Evolutionary conservation across 495 filamentous ascomycete genomes (phyloP).

Genomic region (Tuber umbilicatum): DNA sequence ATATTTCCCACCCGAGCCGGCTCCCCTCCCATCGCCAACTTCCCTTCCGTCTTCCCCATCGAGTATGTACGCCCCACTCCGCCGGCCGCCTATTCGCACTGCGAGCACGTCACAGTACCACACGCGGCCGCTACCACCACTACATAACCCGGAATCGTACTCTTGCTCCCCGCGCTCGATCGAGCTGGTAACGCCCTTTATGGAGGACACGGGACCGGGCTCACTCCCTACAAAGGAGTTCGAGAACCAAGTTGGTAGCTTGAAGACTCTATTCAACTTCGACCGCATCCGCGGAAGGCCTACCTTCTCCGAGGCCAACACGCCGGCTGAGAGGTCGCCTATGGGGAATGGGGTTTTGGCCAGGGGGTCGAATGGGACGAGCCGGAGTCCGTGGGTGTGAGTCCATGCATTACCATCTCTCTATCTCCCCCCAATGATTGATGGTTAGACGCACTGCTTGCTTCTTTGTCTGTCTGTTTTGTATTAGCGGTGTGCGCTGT

Average conservation of each 20-base stretch:
- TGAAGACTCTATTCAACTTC: constrained; percentile 43
- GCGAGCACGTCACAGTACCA: constrained; percentile 13
- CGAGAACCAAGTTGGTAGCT: constrained; percentile 23
- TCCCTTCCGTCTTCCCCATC: constrained; percentile 14
- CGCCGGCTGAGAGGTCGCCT: neutral
- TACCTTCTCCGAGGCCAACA: constrained; percentile 5
- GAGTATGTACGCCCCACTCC: neutral
- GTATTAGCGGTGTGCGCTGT: neutral
- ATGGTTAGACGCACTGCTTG: neutral
- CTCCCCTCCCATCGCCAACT: constrained; percentile 19
- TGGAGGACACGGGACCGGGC: constrained; percentile 21
- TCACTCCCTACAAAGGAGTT: constrained; percentile 25
- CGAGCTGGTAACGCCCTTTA: constrained; percentile 41
- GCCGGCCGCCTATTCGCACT: constrained; percentile 5
- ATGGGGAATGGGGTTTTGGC: neutral
- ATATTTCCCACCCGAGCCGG: constrained; percentile 27
- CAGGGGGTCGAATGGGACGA: neutral
- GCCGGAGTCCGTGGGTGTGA: neutral
- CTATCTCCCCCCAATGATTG: neutral
- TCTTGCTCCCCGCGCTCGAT: constrained; percentile 42
- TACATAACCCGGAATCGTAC: constrained; percentile 37
- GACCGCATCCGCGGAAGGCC: constrained; percentile 39
- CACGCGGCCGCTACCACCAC: constrained; percentile 41
- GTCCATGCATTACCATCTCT: neutral
- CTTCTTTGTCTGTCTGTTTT: neutral